Percentiles rank a stretch among this genome's conserved stretches.
These are phyloP conservation scores for Spathaspora boniae DNA, from an alignment of 805 yeast genomes.

Conservation along the genomic window DNA sequence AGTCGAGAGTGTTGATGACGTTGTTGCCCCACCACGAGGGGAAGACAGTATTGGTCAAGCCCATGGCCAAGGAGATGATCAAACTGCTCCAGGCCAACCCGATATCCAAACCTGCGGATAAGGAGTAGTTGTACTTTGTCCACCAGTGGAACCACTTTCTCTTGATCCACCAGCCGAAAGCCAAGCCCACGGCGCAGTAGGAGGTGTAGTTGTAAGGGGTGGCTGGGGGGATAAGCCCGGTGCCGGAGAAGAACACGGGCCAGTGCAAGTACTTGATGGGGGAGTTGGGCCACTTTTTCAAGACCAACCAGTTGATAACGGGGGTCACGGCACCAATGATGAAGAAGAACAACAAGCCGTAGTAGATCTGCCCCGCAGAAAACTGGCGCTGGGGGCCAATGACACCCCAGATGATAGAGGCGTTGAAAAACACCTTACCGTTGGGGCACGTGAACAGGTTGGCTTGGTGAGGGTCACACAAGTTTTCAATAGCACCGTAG, in stretches of 20 bases:
- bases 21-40: slow-evolving; percentile 67
- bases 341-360: slow-evolving; percentile 37
- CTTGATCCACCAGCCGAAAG: slow-evolving; percentile 38
- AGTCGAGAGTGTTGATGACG: slow-evolving; percentile 39
- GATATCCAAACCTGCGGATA: slow-evolving; percentile 44
- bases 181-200: slow-evolving; percentile 38
- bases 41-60: slow-evolving; percentile 13
- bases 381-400: slow-evolving; percentile 27
- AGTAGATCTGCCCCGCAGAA: slow-evolving; percentile 20
- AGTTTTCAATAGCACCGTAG: slow-evolving; percentile 29
- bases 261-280: slow-evolving; percentile 28
- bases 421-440: slow-evolving; percentile 40
- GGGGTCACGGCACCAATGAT: slow-evolving; percentile 36
- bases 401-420: slow-evolving; percentile 43
- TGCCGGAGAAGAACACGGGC: slow-evolving; percentile 44
- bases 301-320: slow-evolving; percentile 33
- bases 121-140: slow-evolving; percentile 42
- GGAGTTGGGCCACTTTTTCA: slow-evolving; percentile 41
- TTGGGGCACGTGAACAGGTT: slow-evolving; percentile 38
- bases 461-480: slow-evolving; percentile 29
- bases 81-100: slow-evolving; percentile 41
- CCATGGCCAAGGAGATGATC: slow-evolving; percentile 32
- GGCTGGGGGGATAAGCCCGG: slow-evolving; percentile 71
- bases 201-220: slow-evolving; percentile 64
- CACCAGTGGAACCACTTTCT: slow-evolving; percentile 42